These are phyloP conservation scores for Epichloe typhina DNA, from an alignment of 2,329 filamentous ascomycete genomes.

Conservation along the genomic window DNA sequence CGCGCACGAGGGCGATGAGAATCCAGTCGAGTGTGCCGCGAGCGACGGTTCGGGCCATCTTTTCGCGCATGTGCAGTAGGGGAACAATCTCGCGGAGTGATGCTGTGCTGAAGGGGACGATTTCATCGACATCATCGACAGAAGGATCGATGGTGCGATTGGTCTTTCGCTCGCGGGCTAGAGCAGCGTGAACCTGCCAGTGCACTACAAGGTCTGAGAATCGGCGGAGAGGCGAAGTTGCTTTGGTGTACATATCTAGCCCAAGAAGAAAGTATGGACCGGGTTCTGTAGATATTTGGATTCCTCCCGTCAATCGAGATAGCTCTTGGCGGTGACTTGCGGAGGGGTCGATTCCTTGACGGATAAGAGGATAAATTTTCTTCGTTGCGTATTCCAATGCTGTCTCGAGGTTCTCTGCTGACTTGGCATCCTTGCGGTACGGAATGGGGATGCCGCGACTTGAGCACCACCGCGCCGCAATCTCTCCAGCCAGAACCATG, in stretches of 20 bases:
- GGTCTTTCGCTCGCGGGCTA: slow-evolving; percentile 31
- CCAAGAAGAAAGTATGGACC: slow-evolving; percentile 46
- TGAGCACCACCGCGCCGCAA: slow-evolving; percentile 48
- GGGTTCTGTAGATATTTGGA: slow-evolving; percentile 38
- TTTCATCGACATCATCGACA: slow-evolving; percentile 17
- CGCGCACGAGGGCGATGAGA: slow-evolving; percentile 45
- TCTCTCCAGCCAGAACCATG: slow-evolving; percentile 50
- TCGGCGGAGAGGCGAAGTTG: slow-evolving; percentile 53
- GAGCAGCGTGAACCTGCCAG: slow-evolving; percentile 51
- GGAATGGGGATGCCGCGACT: slow-evolving; percentile 45
- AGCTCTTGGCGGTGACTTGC: slow-evolving; percentile 17
- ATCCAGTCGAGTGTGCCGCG: slow-evolving; percentile 39
- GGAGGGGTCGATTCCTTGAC: slow-evolving; percentile 20
- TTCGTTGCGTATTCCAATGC: slow-evolving; percentile 24
- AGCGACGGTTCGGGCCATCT: slow-evolving; percentile 31
- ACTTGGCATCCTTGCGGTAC: slow-evolving; percentile 39
- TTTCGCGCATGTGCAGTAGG: slow-evolving; percentile 39
- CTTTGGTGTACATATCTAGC: slow-evolving; percentile 46
- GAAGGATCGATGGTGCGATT: slow-evolving; percentile 13
- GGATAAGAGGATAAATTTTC: slow-evolving; percentile 21
- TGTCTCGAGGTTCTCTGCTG: slow-evolving; percentile 20
- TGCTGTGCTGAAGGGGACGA: slow-evolving; percentile 32
- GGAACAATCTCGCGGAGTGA: slow-evolving; percentile 33
- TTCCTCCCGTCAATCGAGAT: slow-evolving; percentile 27
- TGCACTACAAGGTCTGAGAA: slow-evolving; percentile 50